These are phyloP conservation scores for Alternaria consortialis DNA, from an alignment of 2,329 filamentous ascomycete species.

Conservation along the genomic window DNA sequence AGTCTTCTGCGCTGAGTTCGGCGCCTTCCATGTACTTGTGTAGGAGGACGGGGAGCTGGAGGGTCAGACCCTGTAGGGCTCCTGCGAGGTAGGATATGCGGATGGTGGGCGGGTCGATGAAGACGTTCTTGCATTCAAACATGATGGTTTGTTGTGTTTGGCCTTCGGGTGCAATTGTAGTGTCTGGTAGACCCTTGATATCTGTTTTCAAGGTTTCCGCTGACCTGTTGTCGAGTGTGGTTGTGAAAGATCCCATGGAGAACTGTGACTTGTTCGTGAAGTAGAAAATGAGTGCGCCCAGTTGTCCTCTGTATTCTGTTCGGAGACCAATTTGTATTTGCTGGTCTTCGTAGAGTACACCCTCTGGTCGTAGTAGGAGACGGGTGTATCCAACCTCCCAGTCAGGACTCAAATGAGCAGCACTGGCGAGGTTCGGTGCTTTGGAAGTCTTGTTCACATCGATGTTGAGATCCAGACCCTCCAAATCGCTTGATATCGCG, in stretches of 20 bases:
- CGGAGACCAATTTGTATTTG: conserved; percentile 92
- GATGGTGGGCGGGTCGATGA: conserved; percentile 86
- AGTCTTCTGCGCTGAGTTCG: conserved; percentile 86
- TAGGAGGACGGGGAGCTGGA: conserved; percentile 86
- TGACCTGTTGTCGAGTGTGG: conserved; percentile 80
- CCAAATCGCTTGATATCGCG: conserved; percentile 67
- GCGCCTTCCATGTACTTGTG: conserved; percentile 98
- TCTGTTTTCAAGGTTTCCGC: conserved; percentile 80
- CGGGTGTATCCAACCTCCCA: conserved; percentile 93
- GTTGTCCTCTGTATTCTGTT: conserved; percentile 93
- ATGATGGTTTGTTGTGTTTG: conserved; percentile 95
- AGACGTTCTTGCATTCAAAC: conserved; percentile 86
- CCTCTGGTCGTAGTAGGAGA: conserved; percentile 80
- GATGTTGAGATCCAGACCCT: conserved; percentile 80
- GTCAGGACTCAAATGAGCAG: conserved; percentile 89
- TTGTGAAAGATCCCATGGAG: conserved; percentile 89
- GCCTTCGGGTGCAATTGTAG: conserved; percentile 73
- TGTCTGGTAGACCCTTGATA: conserved; percentile 87
- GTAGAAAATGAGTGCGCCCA: conserved; percentile 94
- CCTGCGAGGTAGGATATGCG: conserved; percentile 94
- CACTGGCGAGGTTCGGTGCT: conserved; percentile 86
- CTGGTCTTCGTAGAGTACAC: conserved; percentile 91
- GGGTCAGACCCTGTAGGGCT: conserved; percentile 87
- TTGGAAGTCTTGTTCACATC: conserved; percentile 67
- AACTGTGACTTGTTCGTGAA: conserved; percentile 93